These are phyloP conservation scores for Neurospora terricola DNA, from an alignment of 495 filamentous ascomycete genomes.

Conservation along the genomic window DNA sequence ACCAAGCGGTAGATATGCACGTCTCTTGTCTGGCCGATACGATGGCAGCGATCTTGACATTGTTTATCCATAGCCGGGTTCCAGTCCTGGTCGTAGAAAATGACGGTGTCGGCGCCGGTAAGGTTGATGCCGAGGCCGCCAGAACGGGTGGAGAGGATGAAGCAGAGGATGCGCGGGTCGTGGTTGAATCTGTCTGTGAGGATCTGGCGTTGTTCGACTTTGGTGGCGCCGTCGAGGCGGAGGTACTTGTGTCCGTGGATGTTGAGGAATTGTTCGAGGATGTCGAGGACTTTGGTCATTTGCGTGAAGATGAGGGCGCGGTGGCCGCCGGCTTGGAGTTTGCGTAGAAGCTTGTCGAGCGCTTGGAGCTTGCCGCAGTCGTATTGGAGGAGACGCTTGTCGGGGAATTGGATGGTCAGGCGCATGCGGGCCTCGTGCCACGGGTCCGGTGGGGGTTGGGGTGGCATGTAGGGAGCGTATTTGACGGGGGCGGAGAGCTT, in stretches of 20 bases:
- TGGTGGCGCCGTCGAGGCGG: constrained; percentile 88
- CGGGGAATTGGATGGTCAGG: constrained; percentile 90
- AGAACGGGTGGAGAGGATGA: constrained; percentile 91
- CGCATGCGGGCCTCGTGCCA: constrained; percentile 93
- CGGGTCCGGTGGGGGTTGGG: constrained; percentile 52
- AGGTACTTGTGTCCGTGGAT: constrained; percentile 91
- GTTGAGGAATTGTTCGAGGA: constrained; percentile 95
- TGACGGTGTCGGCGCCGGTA: constrained; percentile 94
- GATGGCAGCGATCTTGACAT: constrained; percentile 95
- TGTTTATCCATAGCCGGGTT: constrained; percentile 99
- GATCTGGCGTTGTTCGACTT: constrained; percentile 89
- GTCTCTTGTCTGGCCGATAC: constrained; percentile 95
- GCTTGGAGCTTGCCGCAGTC: constrained; percentile 96
- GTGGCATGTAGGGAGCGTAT: constrained; percentile 39
- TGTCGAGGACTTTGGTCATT: constrained; percentile 98
- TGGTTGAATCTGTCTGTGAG: constrained; percentile 96
- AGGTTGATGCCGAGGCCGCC: constrained; percentile 95
- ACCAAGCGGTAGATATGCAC: constrained; percentile 98
- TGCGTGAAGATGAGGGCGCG: constrained; percentile 97
- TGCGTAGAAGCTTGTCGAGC: constrained; percentile 76
- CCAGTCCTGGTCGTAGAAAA: constrained; percentile 99
- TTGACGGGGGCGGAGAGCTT: constrained; percentile 34
- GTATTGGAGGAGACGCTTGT: constrained; percentile 89
- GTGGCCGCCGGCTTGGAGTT: constrained; percentile 81
- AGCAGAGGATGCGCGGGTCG: constrained; percentile 80